These are phyloP conservation scores for Diaporthe australafricana DNA, from an alignment of 2,329 filamentous ascomycete genomes.

Conservation along the genomic window DNA sequence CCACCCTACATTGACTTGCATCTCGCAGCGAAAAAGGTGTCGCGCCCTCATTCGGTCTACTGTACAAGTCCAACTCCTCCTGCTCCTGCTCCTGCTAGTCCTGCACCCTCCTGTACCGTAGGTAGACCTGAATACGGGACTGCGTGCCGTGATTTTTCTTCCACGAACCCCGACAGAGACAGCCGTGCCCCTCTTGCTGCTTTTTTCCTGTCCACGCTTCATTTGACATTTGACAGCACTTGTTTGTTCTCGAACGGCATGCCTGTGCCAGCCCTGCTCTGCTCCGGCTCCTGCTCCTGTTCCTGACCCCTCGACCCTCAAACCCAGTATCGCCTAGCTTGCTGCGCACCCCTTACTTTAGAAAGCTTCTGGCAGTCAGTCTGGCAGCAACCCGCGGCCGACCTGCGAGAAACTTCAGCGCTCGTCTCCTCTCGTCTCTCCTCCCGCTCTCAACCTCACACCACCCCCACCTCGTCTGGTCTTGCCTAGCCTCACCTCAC, in stretches of 20 bases:
- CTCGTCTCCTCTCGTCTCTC: background rate
- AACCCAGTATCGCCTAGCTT: slow-evolving; percentile 17
- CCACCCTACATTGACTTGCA: slow-evolving; percentile 12
- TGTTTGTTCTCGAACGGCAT: slow-evolving; percentile 25
- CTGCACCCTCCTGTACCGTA: background rate
- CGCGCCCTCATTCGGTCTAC: slow-evolving; percentile 8
- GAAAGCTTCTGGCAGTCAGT: background rate
- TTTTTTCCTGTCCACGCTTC: slow-evolving; percentile 22
- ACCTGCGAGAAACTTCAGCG: slow-evolving; percentile 9
- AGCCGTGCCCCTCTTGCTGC: background rate
- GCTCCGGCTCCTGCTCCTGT: background rate
- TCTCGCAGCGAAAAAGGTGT: slow-evolving; percentile 20
- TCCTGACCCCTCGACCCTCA: background rate
- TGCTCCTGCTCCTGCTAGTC: background rate
- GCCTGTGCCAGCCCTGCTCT: slow-evolving; percentile 15
- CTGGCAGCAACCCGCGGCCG: background rate
- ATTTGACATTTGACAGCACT: slow-evolving; percentile 25
- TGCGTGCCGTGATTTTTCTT: slow-evolving; percentile 8
- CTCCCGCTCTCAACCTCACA: slow-evolving; percentile 22
- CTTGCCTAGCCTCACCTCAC: slow-evolving; percentile 4
- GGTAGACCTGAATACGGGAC: slow-evolving; percentile 17
- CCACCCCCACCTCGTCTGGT: slow-evolving; percentile 20
- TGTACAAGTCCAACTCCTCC: background rate
- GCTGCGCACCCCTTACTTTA: slow-evolving; percentile 1
- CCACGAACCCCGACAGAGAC: slow-evolving; percentile 1